Base-by-base conservation (phyloP, 2,329 filamentous ascomycete species). In the Fusarium continuum region DNA sequence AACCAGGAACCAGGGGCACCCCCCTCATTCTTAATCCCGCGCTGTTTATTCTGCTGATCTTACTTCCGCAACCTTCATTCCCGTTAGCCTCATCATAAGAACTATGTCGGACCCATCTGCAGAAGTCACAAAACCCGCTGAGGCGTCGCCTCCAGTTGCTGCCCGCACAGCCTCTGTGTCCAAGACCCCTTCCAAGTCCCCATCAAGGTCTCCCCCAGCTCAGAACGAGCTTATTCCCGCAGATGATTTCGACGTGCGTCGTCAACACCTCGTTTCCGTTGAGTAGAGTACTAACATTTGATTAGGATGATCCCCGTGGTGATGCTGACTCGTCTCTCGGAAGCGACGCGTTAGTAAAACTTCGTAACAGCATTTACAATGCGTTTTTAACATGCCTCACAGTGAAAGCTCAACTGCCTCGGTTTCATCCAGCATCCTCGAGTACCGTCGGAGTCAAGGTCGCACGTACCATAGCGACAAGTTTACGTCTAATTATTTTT, bases 291-390 rank as follows among this genome's bases (percentile, higher is more conserved):
- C 48, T 51, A 1, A 51, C 28, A 5, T 6, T 2, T 8, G 0
- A 6, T 4, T 22, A 52, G 41, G 23, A 52, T 6, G 25, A 36
- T 1, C 13, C 22, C 6, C 20, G 19, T 1, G 48, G 0, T 0
- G 49, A 53, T 48, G 19, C n/a, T 6, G 43, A 53, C 14, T 53
- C 41, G 8, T 53, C 43, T 8, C 34, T 48, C 0, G 43, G 32
- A 6, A 29, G 5, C 2, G 49, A 52, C 23, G 9, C 19, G 49
- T 52, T 0, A 36, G 32, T 47, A 6, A 1, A n/a, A 2, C 1
- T 0, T 1, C 0, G 2, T 8, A 0, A 35, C 0, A 50, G 4
- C 6, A 0, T 0, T n/a, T 1, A n/a, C 11, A 0, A 1, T 8
- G 2, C 4, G 2, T 0, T 16, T 29, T 17, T 51, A 4, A 51